Evolutionary conservation across 805 yeast species (phyloP), one percentile per base, ranked within the genome.

Genomic region (Blastobotrys terrestris): DNA sequence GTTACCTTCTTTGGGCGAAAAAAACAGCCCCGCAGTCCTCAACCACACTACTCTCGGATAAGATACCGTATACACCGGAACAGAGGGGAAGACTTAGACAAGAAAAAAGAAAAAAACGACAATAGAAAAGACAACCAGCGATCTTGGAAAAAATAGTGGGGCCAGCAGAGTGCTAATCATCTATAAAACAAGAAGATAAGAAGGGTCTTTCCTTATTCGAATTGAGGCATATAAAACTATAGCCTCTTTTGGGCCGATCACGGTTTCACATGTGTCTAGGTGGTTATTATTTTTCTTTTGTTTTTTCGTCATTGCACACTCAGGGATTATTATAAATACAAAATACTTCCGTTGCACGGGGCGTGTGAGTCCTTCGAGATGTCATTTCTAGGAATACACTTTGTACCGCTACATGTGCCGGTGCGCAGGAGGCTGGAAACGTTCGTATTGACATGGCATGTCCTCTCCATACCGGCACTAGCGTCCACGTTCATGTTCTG

Each of bases 381-480:
- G 11, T 11, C 3, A 15, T 13, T 41, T 3, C 5, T 7, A 3
- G 20, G 44, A 2, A 41, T 41, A 6, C 3, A 52, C 8, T 44
- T 48, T 19, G 54, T 56, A 13, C 58, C 58, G 21, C 26, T 55
- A 11, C 18, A 41, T 31, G 46, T 52, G 16, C 58, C 58, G 18
- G 44, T 54, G 7, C 50, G 68, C 22, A 72, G 84, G 55, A 69
- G 95, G 48, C 61, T 81, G 15, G 84, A 89, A 58, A 87, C 92
- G 0, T 61, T 84, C 2, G 81, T 81, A 0, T 79, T 88, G 13
- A 74, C 87, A 2, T 78, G 88, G 79, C 96, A 89, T 67, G 78
- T 85, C 1, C 74, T 87, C 15, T 77, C 87, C 3, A 81, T 87
- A 31, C 85, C 95, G 0, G 21, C 75, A 13, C 69, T 78, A 18